Base-by-base conservation (phyloP, 768 basidiomycete species). In the Serendipita sp. region DNA sequence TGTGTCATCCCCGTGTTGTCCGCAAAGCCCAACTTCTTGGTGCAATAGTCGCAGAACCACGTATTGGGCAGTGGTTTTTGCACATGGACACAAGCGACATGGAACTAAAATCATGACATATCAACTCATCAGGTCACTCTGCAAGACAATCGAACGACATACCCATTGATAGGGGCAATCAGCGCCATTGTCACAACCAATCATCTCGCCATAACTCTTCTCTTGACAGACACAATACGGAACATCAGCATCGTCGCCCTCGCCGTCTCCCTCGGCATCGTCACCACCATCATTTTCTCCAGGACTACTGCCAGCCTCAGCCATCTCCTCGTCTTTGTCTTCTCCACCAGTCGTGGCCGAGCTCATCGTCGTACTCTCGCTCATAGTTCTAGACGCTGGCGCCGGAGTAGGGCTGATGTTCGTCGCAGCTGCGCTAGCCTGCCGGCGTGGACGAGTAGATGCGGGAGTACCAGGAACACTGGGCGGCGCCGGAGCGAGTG, bases 161-260 rank as follows among this genome's bases (percentile, higher is more conserved):
- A 58, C 53, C 53, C 53, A 58, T 58, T 58, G 53, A 28, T 58
- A 58, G 13, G 53, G 53, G 20, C 53, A 58, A 34, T 58, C 53
- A n/a, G 53, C 53, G 26, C 53, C 53, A 33, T 58, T 58, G 20
- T 58, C 53, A 28, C 53, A 58, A n/a, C 53, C 53, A 28, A 58
- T 58, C 53, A 58, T 58, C 30, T 58, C 53, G 24, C 53, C 53
- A 33, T 58, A 58, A 33, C 53, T 58, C 53, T 58, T 58, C 53
- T 58, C 53, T 20, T 58, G 53, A 58, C 53, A 58, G 26, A 58
- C 24, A 31, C 53, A 58, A 28, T 58, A 58, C 26, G 53, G 53
- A 11, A 5, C 45, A 28, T 50, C 45, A 58, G 9, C 53, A 58
- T n/a, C 13, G 26, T 58, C 53, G 17, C 26, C 48, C 48, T 51